Percentiles rank a stretch among this genome's conserved stretches.
Evolutionary conservation across 2,329 filamentous ascomycete species (phyloP).

Genomic region (Biscogniauxia sp.): DNA sequence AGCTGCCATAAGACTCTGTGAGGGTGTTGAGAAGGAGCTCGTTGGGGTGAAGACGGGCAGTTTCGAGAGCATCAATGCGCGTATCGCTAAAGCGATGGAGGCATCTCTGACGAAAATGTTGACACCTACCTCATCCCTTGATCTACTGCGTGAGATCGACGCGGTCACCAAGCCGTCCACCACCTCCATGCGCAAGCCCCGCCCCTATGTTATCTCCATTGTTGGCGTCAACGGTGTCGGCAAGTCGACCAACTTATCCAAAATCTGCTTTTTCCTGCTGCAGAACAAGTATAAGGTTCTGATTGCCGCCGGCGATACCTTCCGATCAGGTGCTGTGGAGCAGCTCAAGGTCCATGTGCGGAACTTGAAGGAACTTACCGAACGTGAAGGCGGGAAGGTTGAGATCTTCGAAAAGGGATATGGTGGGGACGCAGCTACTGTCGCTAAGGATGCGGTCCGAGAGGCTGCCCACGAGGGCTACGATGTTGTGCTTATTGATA

Average conservation of each 20-base stretch:
- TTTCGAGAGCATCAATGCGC: conserved; percentile 86
- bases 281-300: conserved; percentile 97
- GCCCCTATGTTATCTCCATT: conserved; percentile 96
- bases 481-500: conserved; percentile 96
- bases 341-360: conserved; percentile 93
- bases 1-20: conserved; percentile 85
- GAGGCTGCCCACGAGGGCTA: conserved; percentile 73
- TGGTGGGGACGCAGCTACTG: conserved; percentile 93
- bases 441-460: conserved; percentile 89
- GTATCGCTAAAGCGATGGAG: conserved; percentile 84
- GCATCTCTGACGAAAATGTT: conserved; percentile 91
- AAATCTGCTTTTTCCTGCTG: conserved; percentile 96
- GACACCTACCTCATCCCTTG: conserved; percentile 90
- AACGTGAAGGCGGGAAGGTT: conserved; percentile 78
- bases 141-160: conserved; percentile 91
- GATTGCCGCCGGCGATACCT: conserved; percentile 93
- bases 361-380: conserved; percentile 84
- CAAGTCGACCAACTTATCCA: conserved; percentile 96
- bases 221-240: conserved; percentile 98
- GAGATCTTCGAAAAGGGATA: conserved; percentile 97
- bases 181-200: conserved; percentile 60
- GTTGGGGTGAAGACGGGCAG: conserved; percentile 86
- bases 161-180: conserved; percentile 66
- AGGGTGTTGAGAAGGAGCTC: conserved; percentile 86
- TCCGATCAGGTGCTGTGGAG: conserved; percentile 94